Evolutionary conservation across 208 protist species (phyloP).

Genomic region (Acanthamoeba royreba): DNA sequence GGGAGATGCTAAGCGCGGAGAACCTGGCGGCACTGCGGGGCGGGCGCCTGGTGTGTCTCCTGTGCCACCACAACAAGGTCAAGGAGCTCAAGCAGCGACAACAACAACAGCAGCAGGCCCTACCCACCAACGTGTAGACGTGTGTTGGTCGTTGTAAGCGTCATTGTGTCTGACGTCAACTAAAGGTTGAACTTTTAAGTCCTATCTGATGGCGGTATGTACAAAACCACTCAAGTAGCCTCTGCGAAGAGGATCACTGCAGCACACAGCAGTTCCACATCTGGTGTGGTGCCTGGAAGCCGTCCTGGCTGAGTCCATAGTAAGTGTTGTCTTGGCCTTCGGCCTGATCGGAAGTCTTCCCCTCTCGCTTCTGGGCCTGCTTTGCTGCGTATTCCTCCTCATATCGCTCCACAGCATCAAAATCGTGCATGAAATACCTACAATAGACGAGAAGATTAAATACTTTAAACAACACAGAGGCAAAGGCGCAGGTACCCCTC

Average conservation of each 20-base stretch:
- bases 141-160: too few species aligned
- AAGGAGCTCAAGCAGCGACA: background rate
- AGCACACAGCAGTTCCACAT: slow-evolving; percentile 6
- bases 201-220: too few species aligned
- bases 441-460: too few species aligned
- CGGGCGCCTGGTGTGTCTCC: background rate
- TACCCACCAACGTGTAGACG: background rate
- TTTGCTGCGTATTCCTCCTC: background rate
- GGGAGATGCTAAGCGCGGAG: background rate
- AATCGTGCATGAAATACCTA: slow-evolving; percentile 33
- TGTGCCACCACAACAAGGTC: background rate
- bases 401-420: background rate
- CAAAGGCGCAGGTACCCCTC: too few species aligned
- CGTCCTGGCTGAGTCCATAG: background rate
- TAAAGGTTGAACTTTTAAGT: too few species aligned
- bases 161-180: too few species aligned
- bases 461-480: too few species aligned
- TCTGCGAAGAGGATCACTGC: background rate
- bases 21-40: background rate
- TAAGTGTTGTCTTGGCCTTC: background rate
- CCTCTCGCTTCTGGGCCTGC: too few species aligned
- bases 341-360: background rate
- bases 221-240: too few species aligned
- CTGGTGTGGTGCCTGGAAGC: background rate
- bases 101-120: background rate